A percentile compares a stretch with the other conserved stretches of the same genome.
phyloP scores from a whole-genome alignment of 768 basidiomycete genomes.

The Lactarius deliciosus region DNA sequence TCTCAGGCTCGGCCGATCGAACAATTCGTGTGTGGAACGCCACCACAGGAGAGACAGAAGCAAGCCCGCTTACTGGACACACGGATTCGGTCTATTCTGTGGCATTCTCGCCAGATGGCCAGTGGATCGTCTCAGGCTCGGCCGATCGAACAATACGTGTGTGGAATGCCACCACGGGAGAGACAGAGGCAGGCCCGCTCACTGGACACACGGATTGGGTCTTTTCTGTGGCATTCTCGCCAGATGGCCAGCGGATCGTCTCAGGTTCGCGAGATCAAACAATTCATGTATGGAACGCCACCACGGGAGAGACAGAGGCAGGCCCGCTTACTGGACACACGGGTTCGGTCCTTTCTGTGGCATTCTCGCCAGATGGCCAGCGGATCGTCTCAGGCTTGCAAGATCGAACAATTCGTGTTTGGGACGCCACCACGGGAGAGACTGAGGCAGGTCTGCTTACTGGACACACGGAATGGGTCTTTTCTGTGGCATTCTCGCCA shows the following conservation, averaged over 20 bases:
- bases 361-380: background rate
- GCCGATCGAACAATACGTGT: background rate
- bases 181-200: background rate
- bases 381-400: background rate
- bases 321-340: too few species aligned
- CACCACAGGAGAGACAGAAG: background rate
- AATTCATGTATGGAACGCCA: too few species aligned
- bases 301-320: too few species aligned
- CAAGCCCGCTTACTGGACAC: background rate
- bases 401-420: background rate
- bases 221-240: too few species aligned
- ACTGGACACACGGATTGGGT: too few species aligned
- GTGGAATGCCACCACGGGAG: background rate
- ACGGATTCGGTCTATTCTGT: background rate
- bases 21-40: background rate
- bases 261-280: too few species aligned
- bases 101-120: background rate
- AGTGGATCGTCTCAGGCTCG: background rate
- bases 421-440: background rate
- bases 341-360: accelerated
- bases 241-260: too few species aligned
- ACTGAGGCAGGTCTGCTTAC: background rate
- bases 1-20: background rate
- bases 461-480: background rate
- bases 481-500: background rate